Base-by-base conservation (phyloP, 805 yeast species). In the Nakazawaea wyomingensis region DNA sequence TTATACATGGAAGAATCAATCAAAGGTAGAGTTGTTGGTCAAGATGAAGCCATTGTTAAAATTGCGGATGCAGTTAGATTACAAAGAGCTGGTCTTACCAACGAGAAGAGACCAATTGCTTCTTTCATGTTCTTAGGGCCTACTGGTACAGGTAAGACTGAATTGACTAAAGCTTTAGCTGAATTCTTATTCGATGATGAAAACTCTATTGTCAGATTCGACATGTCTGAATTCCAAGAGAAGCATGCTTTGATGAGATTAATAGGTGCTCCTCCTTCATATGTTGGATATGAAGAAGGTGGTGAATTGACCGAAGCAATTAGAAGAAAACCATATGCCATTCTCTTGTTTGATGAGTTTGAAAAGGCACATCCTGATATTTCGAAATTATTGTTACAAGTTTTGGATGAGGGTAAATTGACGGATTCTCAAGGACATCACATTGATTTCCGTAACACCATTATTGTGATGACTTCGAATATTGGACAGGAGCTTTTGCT, bases 121-220 rank as follows among this genome's bases (percentile, higher is more conserved):
- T 85, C 96, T 43, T 93, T 93, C 63, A 83, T 91, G 84, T 93
- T 93, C 64, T 70, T 93, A 51, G 99, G 99, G 18, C 98, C 99
- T 42, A 93, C 99, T 0, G 99, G 99, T 66, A 91, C 98, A 0
- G 99, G 99, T 66, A 91, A 91, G 64, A 93, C 99, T 0, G 98
- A 93, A 62, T 72, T 93, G 41, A 90, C 97, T 6, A 91, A 93
- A 61, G 82, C 95, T 0, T 72, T 91, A 45, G 96, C 98, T 2
- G 89, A 88, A 54, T 93, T 93, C 54, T 64, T 91, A 54, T 93
- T 93, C 64, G 93, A 89, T 56, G 91, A 91, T 60, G 88, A 86
- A 55, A 72, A 79, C 34, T 78, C 96, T 8, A 89, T 91, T 28
- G 79, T 90, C 19, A 72, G 99, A 53, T 91, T 91, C 60, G 99